Percentiles rank a stretch among this genome's conserved stretches.
Conservation (phyloP, 2,329 filamentous ascomycete species). For the Beauveria caledonica region DNA sequence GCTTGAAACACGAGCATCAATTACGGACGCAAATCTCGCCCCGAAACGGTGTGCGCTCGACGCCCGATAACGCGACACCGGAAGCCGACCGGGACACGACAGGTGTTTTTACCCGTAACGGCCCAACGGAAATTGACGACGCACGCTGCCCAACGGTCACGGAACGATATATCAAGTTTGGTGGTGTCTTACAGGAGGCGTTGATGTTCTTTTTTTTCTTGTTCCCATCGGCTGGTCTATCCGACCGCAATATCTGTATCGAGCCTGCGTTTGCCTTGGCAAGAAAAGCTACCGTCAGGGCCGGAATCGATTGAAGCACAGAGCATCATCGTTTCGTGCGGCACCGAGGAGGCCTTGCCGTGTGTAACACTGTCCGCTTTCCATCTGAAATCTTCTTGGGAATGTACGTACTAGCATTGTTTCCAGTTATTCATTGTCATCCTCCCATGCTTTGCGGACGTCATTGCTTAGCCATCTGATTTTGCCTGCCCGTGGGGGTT, state of each 20-base stretch:
- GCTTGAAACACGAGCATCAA: too few relatives aligned
- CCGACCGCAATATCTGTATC: conserved; percentile 10
- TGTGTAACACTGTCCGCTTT: conserved; percentile 21
- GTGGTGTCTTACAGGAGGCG: conserved; percentile 8
- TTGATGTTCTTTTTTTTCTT: conserved; percentile 1
- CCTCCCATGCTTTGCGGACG: conserved; percentile 21
- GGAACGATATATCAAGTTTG: background rate
- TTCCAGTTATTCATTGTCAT: conserved; percentile 29
- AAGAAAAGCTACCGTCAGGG: conserved; percentile 3
- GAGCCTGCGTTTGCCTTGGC: background rate
- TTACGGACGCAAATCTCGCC: background rate
- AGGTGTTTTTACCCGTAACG: background rate
- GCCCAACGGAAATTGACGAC: conserved; percentile 2
- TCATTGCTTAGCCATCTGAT: background rate
- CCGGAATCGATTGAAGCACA: conserved; percentile 40
- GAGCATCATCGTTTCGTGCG: conserved; percentile 50
- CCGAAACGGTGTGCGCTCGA: background rate
- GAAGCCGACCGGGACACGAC: background rate
- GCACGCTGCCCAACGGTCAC: conserved; percentile 10
- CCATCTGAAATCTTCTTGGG: conserved; percentile 19
- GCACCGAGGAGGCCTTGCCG: conserved; percentile 36
- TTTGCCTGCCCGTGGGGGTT: background rate
- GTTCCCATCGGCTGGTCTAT: conserved; percentile 1
- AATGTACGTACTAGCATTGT: conserved; percentile 49
- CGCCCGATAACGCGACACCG: background rate